Base-by-base conservation (phyloP, 306 rosid genomes). In the Mucuna pruriens region DNA sequence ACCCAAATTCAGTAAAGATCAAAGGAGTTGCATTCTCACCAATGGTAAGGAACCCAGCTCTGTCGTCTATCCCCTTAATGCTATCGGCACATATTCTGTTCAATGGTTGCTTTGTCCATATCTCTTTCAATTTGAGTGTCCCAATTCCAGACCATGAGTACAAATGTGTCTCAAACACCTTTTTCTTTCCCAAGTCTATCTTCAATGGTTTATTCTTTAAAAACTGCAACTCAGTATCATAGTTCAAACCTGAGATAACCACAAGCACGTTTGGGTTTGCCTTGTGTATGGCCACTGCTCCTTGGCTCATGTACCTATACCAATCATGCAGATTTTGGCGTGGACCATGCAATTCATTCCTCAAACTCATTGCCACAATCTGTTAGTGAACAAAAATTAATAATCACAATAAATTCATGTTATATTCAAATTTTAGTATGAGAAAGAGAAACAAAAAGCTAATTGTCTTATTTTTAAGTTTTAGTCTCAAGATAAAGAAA, bases 331-430 rank as follows among this genome's bases (percentile, higher is more conserved):
- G 58, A 20, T 91, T 85, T 61, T 87, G 85, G 6, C 81, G 75
- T 15, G 91, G 71, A 33, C 92, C 95, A 20, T 84, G 95, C 2
- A 91, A 26, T 54, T 91, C 95, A 31, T 91, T 91, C 78, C 90
- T 77, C 80, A 91, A 52, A 46, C 94, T 87, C 89, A 85, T 84
- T 42, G 88, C 89, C n/a, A 85, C 83, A 68, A 91, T 82, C 91
- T 90, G 55, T 67, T 29, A 67, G 7, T 17, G 15, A 45, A 36
- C 3, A 25, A 33, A 76, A 65, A 48, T n/a, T n/a, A 48, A 0
- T 25, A 80, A 12, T 16, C 25, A 77, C 31, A 84, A 10, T n/a
- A 39, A 62, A 16, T 7, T 73, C 15, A 48, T 33, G 17, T 9
- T 17, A 68, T 38, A 45, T 22, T 29, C 69, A 54, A 40, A 3